Conservation (phyloP, 2,329 filamentous ascomycete species). For the Sarocladium kiliense region DNA sequence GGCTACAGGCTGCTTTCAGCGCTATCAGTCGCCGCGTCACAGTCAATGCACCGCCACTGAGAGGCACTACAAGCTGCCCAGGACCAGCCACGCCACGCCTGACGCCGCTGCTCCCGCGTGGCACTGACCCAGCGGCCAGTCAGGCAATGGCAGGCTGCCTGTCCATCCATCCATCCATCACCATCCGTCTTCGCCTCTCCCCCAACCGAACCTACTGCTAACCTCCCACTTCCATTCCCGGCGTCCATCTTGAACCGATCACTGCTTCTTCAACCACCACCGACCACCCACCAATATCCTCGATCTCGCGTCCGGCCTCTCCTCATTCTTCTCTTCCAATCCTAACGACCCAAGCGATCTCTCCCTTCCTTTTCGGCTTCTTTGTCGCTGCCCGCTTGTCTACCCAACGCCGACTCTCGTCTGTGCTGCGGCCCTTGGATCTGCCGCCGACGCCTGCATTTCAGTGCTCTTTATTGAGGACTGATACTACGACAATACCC, state of each 20-base stretch:
- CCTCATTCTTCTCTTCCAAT: not conserved
- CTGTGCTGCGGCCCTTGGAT: not conserved
- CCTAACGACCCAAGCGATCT: not conserved
- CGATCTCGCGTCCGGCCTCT: not conserved
- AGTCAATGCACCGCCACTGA: constrained; percentile 1
- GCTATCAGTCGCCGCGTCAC: not conserved
- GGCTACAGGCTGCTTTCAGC: not conserved
- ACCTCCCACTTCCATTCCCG: constrained; percentile 7
- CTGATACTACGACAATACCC: not conserved
- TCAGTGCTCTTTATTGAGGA: not conserved
- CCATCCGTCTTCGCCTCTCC: not conserved
- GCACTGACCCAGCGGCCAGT: not conserved
- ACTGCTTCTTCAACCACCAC: not conserved
- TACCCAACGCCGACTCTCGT: not conserved
- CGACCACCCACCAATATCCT: not conserved
- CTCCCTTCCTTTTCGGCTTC: not conserved
- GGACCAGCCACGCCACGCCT: not conserved
- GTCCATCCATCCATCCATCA: not conserved
- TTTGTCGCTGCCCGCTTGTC: not conserved
- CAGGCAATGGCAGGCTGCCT: not conserved
- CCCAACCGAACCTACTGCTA: constrained; percentile 1
- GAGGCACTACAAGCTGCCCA: not conserved
- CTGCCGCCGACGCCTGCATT: not conserved
- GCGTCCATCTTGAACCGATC: constrained; percentile 1
- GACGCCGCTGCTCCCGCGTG: not conserved